Conservation (phyloP, 148 eudicot species). For the Rhododendron henanense region DNA sequence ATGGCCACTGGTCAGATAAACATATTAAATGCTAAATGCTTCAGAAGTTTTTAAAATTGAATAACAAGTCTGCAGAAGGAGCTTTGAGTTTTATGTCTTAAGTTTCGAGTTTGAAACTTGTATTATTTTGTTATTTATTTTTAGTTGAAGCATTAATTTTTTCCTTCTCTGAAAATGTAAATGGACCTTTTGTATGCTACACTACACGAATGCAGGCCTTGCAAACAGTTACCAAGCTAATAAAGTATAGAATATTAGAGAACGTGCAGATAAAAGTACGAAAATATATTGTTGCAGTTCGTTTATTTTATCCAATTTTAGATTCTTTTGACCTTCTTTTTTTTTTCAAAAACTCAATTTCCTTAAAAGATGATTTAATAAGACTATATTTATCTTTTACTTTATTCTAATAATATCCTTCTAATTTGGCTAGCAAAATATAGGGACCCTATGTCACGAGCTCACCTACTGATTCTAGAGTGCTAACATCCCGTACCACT, state of each 20-base stretch:
- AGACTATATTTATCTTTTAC: background rate
- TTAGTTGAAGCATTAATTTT: background rate
- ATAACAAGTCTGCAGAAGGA: background rate
- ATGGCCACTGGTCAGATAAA: background rate
- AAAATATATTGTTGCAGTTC: background rate
- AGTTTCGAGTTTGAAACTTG: background rate
- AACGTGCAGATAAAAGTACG: background rate
- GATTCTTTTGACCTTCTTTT: background rate
- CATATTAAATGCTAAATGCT: background rate
- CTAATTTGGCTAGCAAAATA: background rate
- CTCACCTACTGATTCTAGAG: background rate
- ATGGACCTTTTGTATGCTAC: background rate
- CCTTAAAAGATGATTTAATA: background rate
- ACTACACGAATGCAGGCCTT: background rate
- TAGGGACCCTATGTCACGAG: background rate
- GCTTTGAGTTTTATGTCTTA: background rate
- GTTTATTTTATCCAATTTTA: background rate
- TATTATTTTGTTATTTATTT: background rate
- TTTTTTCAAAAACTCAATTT: background rate
- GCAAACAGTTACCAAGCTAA: background rate
- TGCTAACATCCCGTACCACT: background rate
- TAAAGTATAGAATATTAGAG: background rate
- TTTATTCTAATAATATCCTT: background rate
- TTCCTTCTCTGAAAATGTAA: background rate
- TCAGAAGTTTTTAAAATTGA: background rate